A percentile compares a stretch with the other conserved stretches of the same genome.
Conservation (phyloP, 176 grass and related monocot species). For the Triticum aestivum region IWGSC_CS_RefSeq_v2.1 NC_057800.1:139544861-139545360, state of each 20-base stretch:
- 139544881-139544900: neutral
- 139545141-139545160: conserved; percentile 97
- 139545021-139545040: conserved; percentile 1
- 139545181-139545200: conserved; percentile 80
- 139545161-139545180: conserved; percentile 79
- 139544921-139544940: conserved; percentile 95
- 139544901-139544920: conserved; percentile 14
- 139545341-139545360: conserved; percentile 79
- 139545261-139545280: neutral
- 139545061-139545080: conserved; percentile 14
- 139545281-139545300: neutral
- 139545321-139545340: neutral
- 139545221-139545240: neutral
- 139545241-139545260: neutral
- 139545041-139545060: neutral
- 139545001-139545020: conserved; percentile 98
- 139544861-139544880: neutral
- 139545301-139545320: neutral
- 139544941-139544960: conserved; percentile 95
- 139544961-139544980: conserved; percentile 87
- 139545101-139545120: conserved; percentile 97
- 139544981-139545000: conserved; percentile 96
- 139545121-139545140: conserved; percentile 99
- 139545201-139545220: conserved; percentile 36
- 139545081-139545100: conserved; percentile 13